phyloP scores from a whole-genome alignment of 257 asterid species.

The Penstemon newberryi region DNA sequence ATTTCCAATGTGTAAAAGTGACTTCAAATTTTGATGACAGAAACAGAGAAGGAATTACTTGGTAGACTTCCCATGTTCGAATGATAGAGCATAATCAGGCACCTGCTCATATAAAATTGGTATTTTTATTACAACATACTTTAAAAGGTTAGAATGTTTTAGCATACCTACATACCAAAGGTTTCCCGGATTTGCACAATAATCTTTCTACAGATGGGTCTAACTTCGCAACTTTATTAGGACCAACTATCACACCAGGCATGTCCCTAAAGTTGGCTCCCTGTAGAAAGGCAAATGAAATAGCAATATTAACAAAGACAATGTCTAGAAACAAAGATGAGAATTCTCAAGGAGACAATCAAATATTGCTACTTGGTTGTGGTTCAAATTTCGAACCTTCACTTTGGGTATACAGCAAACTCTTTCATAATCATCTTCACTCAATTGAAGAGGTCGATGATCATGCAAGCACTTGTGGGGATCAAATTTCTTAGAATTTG shows the following conservation, averaged over 20 bases:
- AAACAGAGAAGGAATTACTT: constrained; percentile 29
- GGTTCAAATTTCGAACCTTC: constrained; percentile 29
- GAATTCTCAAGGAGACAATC: not conserved
- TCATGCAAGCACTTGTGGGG: constrained; percentile 29
- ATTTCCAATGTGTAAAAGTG: not conserved
- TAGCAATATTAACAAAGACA: constrained; percentile 2
- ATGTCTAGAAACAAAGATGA: not conserved
- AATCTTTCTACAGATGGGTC: constrained; percentile 32
- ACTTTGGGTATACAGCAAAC: constrained; percentile 36
- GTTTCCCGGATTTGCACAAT: constrained; percentile 33
- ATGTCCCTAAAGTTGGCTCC: constrained; percentile 48
- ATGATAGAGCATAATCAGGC: constrained; percentile 41
- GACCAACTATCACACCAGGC: constrained; percentile 36
- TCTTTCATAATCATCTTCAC: constrained; percentile 40
- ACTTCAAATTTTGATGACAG: not conserved
- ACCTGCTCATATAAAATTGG: constrained; percentile 32
- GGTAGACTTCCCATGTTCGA: constrained; percentile 38
- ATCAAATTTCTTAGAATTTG: constrained; percentile 7
- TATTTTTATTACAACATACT: not conserved
- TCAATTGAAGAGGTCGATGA: constrained; percentile 36
- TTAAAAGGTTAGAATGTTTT: not conserved
- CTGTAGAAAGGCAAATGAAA: constrained; percentile 24
- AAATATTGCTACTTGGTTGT: not conserved
- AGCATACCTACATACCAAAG: constrained; percentile 33
- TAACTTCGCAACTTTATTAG: constrained; percentile 23